Conservation (phyloP, 2,329 filamentous ascomycete genomes). For the Emydomyces testavorans region DNA sequence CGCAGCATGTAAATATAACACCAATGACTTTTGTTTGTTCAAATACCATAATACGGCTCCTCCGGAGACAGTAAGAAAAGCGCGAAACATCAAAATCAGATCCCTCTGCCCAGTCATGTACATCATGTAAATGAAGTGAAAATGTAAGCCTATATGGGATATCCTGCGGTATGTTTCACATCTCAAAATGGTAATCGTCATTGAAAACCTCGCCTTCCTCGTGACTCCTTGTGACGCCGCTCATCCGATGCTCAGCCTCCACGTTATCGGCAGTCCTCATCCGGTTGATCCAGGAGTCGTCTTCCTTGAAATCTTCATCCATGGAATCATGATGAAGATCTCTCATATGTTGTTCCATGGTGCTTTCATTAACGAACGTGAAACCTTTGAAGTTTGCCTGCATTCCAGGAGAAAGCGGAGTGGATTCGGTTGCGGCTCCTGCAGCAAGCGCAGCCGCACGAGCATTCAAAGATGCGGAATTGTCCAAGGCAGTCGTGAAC, state of each 20-base stretch:
- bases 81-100: conserved; percentile 8
- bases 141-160: conserved; percentile 9
- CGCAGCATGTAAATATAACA: background rate
- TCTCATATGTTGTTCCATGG: conserved; percentile 52
- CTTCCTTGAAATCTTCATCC: conserved; percentile 32
- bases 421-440: conserved; percentile 72
- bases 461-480: conserved; percentile 78
- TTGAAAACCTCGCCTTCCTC: conserved; percentile 36
- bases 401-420: conserved; percentile 84
- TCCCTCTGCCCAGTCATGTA: conserved; percentile 11
- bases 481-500: conserved; percentile 88
- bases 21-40: conserved; percentile 6
- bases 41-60: background rate
- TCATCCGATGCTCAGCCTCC: conserved; percentile 33
- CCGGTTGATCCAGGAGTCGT: conserved; percentile 14
- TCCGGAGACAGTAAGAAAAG: conserved; percentile 5
- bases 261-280: background rate
- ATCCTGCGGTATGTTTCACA: conserved; percentile 23
- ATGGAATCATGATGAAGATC: conserved; percentile 29
- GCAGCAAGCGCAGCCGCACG: conserved; percentile 75
- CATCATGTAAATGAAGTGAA: conserved; percentile 7
- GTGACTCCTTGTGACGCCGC: conserved; percentile 31
- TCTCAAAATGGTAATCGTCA: conserved; percentile 37
- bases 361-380: conserved; percentile 96
- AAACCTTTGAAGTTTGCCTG: conserved; percentile 98